These are phyloP conservation scores for Scutellaria barbata DNA, from an alignment of 257 asterid genomes.

Conservation along the genomic window DNA sequence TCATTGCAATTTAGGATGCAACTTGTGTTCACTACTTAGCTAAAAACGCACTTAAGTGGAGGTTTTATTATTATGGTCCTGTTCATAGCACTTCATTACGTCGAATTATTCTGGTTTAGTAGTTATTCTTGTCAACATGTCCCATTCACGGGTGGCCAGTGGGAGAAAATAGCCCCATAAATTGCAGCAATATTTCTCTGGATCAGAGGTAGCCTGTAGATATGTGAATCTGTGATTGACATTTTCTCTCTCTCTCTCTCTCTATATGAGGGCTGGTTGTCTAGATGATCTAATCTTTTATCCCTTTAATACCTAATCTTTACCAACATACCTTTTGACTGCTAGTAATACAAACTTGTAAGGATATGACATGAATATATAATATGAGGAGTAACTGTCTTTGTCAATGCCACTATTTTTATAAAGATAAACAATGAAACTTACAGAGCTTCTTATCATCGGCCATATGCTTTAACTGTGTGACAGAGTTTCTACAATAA, in stretches of 20 bases:
- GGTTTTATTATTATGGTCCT: background rate
- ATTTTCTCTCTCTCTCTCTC: background rate
- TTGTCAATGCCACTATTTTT: background rate
- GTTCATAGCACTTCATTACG: background rate
- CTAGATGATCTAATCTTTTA: background rate
- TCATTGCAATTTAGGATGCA: slow-evolving; percentile 10
- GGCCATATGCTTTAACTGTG: background rate
- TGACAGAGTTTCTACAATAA: slow-evolving; percentile 17
- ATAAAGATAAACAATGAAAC: background rate
- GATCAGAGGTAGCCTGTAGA: background rate
- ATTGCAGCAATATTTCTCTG: slow-evolving; percentile 1
- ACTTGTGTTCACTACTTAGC: background rate
- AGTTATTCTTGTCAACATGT: slow-evolving; percentile 14
- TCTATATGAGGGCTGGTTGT: background rate
- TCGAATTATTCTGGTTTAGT: slow-evolving; percentile 4
- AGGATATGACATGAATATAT: background rate
- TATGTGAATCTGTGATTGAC: background rate
- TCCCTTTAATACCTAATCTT: background rate
- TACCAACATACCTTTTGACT: background rate
- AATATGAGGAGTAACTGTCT: background rate
- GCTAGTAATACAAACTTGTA: no score
- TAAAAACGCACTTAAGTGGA: background rate
- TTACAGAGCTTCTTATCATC: background rate
- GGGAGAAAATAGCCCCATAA: background rate
- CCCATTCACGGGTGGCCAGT: background rate